Evolutionary conservation across 495 filamentous ascomycete species (phyloP).

Genomic region (Neurospora sp.): DNA sequence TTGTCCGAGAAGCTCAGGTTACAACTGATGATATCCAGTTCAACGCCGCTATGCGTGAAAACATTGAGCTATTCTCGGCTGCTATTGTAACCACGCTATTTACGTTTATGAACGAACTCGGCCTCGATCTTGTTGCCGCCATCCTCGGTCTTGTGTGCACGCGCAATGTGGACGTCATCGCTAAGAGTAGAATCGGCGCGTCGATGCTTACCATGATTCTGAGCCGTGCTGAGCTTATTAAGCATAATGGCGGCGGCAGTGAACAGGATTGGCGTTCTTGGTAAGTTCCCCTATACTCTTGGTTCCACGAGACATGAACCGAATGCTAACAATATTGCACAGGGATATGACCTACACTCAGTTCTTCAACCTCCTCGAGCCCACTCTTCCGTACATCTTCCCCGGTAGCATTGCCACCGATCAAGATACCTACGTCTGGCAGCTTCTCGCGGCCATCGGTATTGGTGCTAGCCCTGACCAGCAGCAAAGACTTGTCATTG

Average conservation of each 20-base stretch:
- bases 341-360: conserved; percentile 61
- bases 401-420: conserved; percentile 69
- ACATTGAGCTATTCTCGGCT: conserved; percentile 79
- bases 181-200: conserved; percentile 74
- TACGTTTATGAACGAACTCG: conserved; percentile 79
- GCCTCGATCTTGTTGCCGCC: conserved; percentile 79
- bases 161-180: conserved; percentile 65
- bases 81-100: conserved; percentile 85
- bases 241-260: conserved; percentile 58
- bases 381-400: conserved; percentile 73
- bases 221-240: conserved; percentile 85
- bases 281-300: conserved; percentile 32
- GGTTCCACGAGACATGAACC: background rate
- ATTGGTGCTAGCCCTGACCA: conserved; percentile 87
- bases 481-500: conserved; percentile 85
- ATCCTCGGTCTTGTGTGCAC: conserved; percentile 77
- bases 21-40: conserved; percentile 58
- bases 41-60: conserved; percentile 66
- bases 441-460: conserved; percentile 89
- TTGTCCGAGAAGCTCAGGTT: conserved; percentile 68
- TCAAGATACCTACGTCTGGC: conserved; percentile 94
- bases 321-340: conserved; percentile 7
- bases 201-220: conserved; percentile 90
- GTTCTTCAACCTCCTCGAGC: conserved; percentile 81
- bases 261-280: conserved; percentile 75